Base-by-base conservation (phyloP, 2,329 filamentous ascomycete species). In the Colletotrichum tabaci region DNA sequence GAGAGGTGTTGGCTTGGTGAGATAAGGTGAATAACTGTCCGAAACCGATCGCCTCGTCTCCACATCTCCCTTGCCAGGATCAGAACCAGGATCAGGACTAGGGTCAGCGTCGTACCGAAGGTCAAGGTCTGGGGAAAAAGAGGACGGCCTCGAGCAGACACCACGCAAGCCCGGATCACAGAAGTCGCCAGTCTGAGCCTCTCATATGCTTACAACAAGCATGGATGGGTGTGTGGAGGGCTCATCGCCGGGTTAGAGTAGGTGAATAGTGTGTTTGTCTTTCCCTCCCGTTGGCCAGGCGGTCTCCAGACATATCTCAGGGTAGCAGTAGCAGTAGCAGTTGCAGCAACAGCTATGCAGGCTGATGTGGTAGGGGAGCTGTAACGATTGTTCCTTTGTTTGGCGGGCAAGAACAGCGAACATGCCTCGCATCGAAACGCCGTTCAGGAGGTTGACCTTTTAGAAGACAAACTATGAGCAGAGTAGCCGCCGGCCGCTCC, bases 141-240 rank as follows among this genome's bases (percentile, higher is more conserved):
- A 44, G 26, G 49, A n/a, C 35, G 10, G 30, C 47, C 26, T 62
- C 67, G 49, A 49, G 38, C 46, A 46, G 56, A 62, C 21, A 57
- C 64, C 68, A 52, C 64, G 68, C 68, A 67, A 58, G 61, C 52
- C 67, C 67, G 63, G 64, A 57, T 42, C 46, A 47, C 35, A 60
- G 44, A 57, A 49, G 38, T 40, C 53, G 49, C 64, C 64, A 67
- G 57, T 53, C 35, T 52, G 46, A 46, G 38, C 56, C 44, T 66
- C 47, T 58, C 58, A 18, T 35, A 35, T 16, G 40, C n/a, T 46
- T 53, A 35, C 38, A 35, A 50, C n/a, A 26, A 47, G 30, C 60
- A 68, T 55, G 65, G 50, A 62, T 40, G 50, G 44, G 21, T 21
- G 21, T n/a, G 38, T 55, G 56, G 16, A 47, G 30, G 16, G 23